A percentile compares a stretch with the other conserved stretches of the same genome.
Evolutionary conservation across 2,329 filamentous ascomycete species (phyloP).

Genomic region (Shiraia bambusicola): DNA sequence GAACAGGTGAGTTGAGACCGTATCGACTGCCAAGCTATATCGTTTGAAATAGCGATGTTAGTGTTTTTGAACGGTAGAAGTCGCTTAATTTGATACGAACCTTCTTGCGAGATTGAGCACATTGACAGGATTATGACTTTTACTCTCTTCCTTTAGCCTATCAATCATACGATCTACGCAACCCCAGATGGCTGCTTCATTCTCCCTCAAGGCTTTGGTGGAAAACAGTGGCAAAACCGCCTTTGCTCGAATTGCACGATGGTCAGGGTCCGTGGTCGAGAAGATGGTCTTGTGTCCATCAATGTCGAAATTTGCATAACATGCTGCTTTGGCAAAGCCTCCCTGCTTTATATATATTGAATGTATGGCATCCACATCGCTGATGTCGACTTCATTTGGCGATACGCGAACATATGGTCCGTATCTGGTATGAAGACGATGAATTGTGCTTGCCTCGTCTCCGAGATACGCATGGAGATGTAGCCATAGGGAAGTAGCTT

Average conservation of each 20-base stretch:
- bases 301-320: slow-evolving; percentile 60
- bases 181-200: slow-evolving; percentile 43
- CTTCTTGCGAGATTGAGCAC: slow-evolving; percentile 53
- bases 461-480: slow-evolving; percentile 33
- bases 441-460: slow-evolving; percentile 25
- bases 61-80: too few species aligned
- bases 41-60: too few species aligned
- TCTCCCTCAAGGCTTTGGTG: slow-evolving; percentile 47
- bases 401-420: slow-evolving; percentile 29
- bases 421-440: slow-evolving; percentile 23
- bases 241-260: slow-evolving; percentile 51
- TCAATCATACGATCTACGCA: slow-evolving; percentile 49
- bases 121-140: slow-evolving; percentile 44
- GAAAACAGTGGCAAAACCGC: slow-evolving; percentile 54
- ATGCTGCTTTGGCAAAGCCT: slow-evolving; percentile 55
- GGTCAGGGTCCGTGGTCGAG: slow-evolving; percentile 46
- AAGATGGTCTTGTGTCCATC: slow-evolving; percentile 59
- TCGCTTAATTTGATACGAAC: too few species aligned
- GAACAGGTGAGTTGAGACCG: slow-evolving; percentile 57
- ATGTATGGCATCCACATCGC: slow-evolving; percentile 44
- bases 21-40: slow-evolving; percentile 53
- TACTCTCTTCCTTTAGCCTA: slow-evolving; percentile 41
- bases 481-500: slow-evolving; percentile 27
- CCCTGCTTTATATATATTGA: slow-evolving; percentile 56
- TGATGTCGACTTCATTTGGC: slow-evolving; percentile 31